Conservation (phyloP, 1,139 yeast genomes). For the Diutina rugosa region DNA sequence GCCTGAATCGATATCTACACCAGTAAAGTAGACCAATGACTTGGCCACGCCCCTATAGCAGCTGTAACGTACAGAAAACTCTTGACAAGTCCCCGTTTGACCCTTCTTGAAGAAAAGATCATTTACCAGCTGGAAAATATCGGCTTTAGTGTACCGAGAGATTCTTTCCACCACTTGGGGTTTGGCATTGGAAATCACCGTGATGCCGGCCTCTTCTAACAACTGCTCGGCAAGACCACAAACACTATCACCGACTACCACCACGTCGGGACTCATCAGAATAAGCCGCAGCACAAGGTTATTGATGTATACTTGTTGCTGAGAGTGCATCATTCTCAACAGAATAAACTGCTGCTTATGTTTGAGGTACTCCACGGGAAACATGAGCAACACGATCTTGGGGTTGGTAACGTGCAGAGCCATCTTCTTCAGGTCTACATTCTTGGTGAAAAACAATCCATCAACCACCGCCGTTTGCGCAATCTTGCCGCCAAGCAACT, state of each 20-base stretch:
- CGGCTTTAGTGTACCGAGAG: constrained; percentile 73
- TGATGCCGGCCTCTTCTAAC: constrained; percentile 61
- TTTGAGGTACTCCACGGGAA: constrained; percentile 78
- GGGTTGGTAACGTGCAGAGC: constrained; percentile 51
- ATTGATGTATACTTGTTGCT: constrained; percentile 73
- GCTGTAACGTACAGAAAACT: constrained; percentile 60
- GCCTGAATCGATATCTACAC: constrained; percentile 64
- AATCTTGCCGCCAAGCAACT: constrained; percentile 63
- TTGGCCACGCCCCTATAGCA: constrained; percentile 43
- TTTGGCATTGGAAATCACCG: constrained; percentile 71
- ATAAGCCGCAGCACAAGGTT: constrained; percentile 72
- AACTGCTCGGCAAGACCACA: constrained; percentile 72
- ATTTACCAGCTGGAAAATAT: constrained; percentile 43
- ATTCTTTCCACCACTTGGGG: constrained; percentile 74
- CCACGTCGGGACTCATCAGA: constrained; percentile 66
- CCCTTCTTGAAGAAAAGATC: constrained; percentile 37
- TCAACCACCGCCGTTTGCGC: constrained; percentile 51
- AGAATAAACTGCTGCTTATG: constrained; percentile 67
- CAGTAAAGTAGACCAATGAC: constrained; percentile 65
- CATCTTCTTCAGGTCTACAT: constrained; percentile 77
- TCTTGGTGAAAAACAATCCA: constrained; percentile 80
- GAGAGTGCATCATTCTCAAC: constrained; percentile 73
- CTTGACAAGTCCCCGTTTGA: constrained; percentile 59
- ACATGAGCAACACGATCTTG: constrained; percentile 68
- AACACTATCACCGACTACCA: constrained; percentile 70